A percentile compares a stretch with the other conserved stretches of the same genome.
Conservation (phyloP, 352 stramenopile genomes). For the Phytophthora tentaculata region DNA sequence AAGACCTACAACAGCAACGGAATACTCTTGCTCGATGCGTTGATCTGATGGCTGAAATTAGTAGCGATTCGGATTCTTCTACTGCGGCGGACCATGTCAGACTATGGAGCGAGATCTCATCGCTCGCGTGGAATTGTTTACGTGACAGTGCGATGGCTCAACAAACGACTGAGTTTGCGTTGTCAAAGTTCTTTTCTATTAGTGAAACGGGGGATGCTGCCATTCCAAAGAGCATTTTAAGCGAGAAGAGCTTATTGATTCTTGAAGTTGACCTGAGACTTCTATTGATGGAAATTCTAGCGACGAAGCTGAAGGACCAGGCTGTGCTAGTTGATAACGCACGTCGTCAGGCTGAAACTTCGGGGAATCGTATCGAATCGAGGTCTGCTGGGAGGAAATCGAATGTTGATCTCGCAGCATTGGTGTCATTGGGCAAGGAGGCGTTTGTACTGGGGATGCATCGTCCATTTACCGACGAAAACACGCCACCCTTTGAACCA, state of each 20-base stretch:
- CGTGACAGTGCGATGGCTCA: constrained; percentile 40
- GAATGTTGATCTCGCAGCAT: constrained; percentile 27
- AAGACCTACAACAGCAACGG: constrained; percentile 47
- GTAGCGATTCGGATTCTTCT: constrained; percentile 2
- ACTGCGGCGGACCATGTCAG: constrained; percentile 29
- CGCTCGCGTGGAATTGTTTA: constrained; percentile 52
- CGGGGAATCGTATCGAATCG: constrained; percentile 13
- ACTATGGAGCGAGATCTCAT: constrained; percentile 56
- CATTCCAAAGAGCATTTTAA: constrained; percentile 21
- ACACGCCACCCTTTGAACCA: constrained; percentile 1
- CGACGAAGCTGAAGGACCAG: constrained; percentile 43
- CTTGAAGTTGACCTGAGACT: constrained; percentile 63
- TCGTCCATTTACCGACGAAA: constrained; percentile 10
- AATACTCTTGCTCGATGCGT: constrained; percentile 33
- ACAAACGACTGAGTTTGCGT: constrained; percentile 31
- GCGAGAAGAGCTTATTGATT: constrained; percentile 59
- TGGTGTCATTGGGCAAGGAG: constrained; percentile 34
- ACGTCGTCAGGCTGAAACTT: constrained; percentile 9
- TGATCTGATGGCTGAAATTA: constrained; percentile 26
- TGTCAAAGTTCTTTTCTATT: constrained; percentile 50
- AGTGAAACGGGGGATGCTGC: constrained; percentile 20
- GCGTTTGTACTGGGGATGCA: constrained; percentile 49
- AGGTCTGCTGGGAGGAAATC: constrained; percentile 8
- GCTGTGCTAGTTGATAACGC: constrained; percentile 17
- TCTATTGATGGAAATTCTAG: constrained; percentile 57